Conservation (phyloP, 768 basidiomycete species). For the Mycena crocata region DNA sequence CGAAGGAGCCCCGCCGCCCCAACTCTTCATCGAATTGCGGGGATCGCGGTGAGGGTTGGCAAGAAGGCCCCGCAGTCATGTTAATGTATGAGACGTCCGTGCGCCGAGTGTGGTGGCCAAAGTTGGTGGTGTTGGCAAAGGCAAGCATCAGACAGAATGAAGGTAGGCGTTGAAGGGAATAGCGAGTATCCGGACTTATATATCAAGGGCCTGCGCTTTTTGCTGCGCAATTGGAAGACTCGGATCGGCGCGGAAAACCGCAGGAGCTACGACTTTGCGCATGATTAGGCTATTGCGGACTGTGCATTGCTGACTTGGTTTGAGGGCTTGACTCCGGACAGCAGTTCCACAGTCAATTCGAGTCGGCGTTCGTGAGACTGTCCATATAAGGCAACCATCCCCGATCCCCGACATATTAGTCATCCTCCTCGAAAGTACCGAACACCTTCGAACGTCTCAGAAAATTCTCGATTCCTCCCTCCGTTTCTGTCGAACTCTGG, state of each 20-base stretch:
- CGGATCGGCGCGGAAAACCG: slow-evolving; percentile 17
- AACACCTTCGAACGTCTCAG: neutral
- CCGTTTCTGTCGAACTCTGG: slow-evolving; percentile 4
- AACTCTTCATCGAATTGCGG: slow-evolving; percentile 20
- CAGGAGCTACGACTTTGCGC: neutral
- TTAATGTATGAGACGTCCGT: slow-evolving; percentile 18
- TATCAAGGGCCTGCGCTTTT: slow-evolving; percentile 19
- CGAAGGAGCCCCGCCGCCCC: slow-evolving; percentile 13
- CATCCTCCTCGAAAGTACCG: neutral
- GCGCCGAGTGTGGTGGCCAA: slow-evolving; percentile 23
- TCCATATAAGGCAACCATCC: slow-evolving; percentile 11
- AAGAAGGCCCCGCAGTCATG: slow-evolving; percentile 28
- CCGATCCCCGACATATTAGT: slow-evolving; percentile 14
- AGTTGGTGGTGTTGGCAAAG: slow-evolving; percentile 28
- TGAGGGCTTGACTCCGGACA: too few relatives aligned
- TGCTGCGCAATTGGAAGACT: slow-evolving; percentile 23
- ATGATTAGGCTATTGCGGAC: slow-evolving; percentile 14
- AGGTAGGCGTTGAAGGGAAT: slow-evolving; percentile 5
- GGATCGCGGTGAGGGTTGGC: slow-evolving; percentile 20
- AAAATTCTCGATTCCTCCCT: slow-evolving; percentile 3
- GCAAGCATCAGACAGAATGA: slow-evolving; percentile 14
- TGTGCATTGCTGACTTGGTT: slow-evolving; percentile 19
- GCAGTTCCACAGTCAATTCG: slow-evolving; percentile 5
- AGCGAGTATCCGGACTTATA: slow-evolving; percentile 22
- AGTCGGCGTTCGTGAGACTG: neutral